Evolutionary conservation across 139 green algal species (phyloP), one percentile per base, ranked within the genome.

Genomic region (Cymbomonas tetramitiformis): DNA sequence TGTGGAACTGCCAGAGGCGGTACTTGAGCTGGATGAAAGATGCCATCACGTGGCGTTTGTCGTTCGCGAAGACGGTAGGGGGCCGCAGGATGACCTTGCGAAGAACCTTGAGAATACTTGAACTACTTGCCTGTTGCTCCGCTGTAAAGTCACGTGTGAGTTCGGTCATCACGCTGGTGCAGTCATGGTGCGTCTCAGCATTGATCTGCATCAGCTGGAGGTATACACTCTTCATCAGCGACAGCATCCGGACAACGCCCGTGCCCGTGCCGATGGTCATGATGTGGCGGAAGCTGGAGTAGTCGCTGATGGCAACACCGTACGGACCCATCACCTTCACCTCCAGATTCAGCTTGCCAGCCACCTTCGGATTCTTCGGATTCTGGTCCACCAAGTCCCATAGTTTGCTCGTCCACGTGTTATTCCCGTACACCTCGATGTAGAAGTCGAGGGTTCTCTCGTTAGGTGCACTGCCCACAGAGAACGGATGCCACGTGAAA

Each of bases 231-330:
- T 46, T 58, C 28, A 38, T 12, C 4, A 43, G 29, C 4, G 24
- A 44, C 23, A 58, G n/a, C 50, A 58, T 58, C 26, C 31, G 50
- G 12, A 58, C 50, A 5, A 58, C 31, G 50, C 50, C 50, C 18
- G 10, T 44, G 19, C 50, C 50, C 31, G 50, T 24, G 12, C 50
- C 28, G 46, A 55, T 55, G 46, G 18, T 29, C 7, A 55, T 9
- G 46, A 55, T 9, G 34, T 55, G 3, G 3, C 12, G 19, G n/a
- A 10, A 8, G 4, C 38, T 29, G 7, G 24, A 8, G 9, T 40
- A 9, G 15, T 55, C 4, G 18, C 26, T 55, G 4, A 30, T 21
- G 19, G n/a, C 46, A 6, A 29, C 26, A 29, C 46, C 46, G 19
- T 55, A 55, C 46, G 46, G 46, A 21, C 46, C 46, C 24, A 40